phyloP scores from a whole-genome alignment of 192 early-diverging fungal species.

The Glomus cerebriforme region DNA sequence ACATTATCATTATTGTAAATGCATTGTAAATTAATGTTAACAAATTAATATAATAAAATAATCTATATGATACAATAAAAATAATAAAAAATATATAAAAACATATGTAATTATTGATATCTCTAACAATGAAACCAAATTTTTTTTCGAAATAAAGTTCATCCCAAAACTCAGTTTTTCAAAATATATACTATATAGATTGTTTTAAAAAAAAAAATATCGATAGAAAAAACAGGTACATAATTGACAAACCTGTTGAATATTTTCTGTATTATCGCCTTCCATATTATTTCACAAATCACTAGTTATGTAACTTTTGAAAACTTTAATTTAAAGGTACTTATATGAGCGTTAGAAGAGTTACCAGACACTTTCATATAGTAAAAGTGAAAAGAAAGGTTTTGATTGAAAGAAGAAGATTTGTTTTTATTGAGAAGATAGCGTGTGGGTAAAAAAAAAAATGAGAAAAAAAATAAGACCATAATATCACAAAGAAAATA shows the following conservation, averaged over 20 bases:
- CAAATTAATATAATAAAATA: neutral
- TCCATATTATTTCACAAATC: neutral
- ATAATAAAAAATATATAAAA: no score
- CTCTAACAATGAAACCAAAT: no score
- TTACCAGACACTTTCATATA: no score
- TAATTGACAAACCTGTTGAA: slow-evolving; percentile 2
- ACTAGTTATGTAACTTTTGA: slow-evolving; percentile 3
- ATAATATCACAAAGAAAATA: neutral
- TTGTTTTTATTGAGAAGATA: no score
- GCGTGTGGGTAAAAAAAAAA: neutral
- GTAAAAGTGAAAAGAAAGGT: no score
- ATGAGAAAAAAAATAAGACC: neutral
- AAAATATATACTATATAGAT: no score
- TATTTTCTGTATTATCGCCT: neutral
- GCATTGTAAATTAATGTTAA: neutral
- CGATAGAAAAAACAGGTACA: neutral
- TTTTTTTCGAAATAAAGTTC: no score
- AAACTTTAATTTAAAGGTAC: neutral
- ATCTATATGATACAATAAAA: neutral
- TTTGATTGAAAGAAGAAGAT: no score
- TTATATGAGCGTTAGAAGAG: no score
- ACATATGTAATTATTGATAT: no score
- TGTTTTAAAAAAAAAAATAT: no score
- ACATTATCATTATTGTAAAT: neutral
- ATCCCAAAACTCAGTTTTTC: no score